Evolutionary conservation across 495 filamentous ascomycete genomes (phyloP).

Genomic region (Penicillium waksmanii): DNA sequence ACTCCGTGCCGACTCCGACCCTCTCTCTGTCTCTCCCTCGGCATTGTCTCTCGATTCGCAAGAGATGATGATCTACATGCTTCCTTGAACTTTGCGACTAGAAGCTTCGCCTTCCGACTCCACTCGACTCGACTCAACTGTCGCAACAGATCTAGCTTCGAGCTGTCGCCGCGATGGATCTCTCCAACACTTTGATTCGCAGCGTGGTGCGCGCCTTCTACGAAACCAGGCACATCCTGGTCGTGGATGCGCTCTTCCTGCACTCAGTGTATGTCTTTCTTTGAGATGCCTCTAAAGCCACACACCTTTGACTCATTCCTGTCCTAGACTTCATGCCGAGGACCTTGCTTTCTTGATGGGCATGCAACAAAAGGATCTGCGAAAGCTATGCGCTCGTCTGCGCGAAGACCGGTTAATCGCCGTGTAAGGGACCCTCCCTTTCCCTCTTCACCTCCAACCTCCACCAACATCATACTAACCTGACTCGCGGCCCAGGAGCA

Average conservation of each 20-base stretch:
- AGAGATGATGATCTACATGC: constrained; percentile 15
- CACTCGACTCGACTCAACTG: constrained; percentile 2
- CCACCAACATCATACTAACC: not conserved
- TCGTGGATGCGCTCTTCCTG: constrained; percentile 89
- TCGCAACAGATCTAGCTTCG: not conserved
- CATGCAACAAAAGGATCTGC: constrained; percentile 85
- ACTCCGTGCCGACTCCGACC: constrained; percentile 1
- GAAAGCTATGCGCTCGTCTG: constrained; percentile 81
- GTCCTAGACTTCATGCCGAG: constrained; percentile 72
- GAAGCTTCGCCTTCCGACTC: constrained; percentile 21
- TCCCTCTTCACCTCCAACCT: not conserved
- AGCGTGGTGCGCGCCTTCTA: constrained; percentile 92
- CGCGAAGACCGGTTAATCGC: constrained; percentile 83
- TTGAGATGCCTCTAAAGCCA: constrained; percentile 2
- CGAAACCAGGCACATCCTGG: constrained; percentile 82
- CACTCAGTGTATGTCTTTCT: constrained; percentile 73
- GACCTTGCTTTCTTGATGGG: constrained; percentile 85
- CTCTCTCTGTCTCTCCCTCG: not conserved
- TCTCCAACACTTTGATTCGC: constrained; percentile 85
- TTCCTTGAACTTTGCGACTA: constrained; percentile 16
- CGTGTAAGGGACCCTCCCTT: constrained; percentile 57
- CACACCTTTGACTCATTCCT: constrained; percentile 11
- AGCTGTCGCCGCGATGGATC: constrained; percentile 62
- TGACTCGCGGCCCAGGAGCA: constrained; percentile 56
- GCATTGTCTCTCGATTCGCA: not conserved